These are phyloP conservation scores for Phytophthora palmivora DNA, from an alignment of 352 stramenopile species.

Conservation along the genomic window DNA sequence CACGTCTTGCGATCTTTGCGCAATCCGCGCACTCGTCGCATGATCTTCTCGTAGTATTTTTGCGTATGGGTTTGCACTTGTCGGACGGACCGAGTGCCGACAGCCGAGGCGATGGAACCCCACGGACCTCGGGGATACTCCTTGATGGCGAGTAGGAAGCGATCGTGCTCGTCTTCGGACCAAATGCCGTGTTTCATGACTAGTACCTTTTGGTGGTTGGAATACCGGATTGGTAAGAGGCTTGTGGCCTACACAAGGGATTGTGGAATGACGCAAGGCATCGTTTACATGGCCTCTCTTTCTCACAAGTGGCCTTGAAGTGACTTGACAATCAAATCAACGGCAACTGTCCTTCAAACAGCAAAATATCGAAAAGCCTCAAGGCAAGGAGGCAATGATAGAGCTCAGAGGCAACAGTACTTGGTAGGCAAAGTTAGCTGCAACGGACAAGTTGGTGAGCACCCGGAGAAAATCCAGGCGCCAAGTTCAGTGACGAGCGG, in stretches of 20 bases:
- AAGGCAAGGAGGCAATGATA: constrained; percentile 1
- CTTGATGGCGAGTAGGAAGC: constrained; percentile 58
- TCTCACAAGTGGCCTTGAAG: constrained; percentile 26
- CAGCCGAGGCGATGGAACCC: constrained; percentile 43
- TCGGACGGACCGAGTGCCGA: constrained; percentile 57
- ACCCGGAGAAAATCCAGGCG: constrained; percentile 38
- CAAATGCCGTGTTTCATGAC: constrained; percentile 54
- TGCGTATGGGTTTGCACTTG: constrained; percentile 76
- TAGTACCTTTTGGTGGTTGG: not conserved
- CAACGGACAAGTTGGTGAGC: constrained; percentile 25
- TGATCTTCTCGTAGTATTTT: constrained; percentile 83
- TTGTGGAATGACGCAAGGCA: constrained; percentile 32
- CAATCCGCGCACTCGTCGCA: constrained; percentile 59
- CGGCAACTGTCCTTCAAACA: constrained; percentile 38
- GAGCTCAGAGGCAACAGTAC: not conserved
- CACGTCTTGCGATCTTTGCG: constrained; percentile 65
- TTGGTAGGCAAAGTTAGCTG: not conserved
- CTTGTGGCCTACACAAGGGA: constrained; percentile 21
- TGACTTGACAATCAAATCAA: constrained; percentile 27
- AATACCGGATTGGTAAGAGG: constrained; percentile 22
- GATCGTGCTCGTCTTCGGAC: constrained; percentile 67
- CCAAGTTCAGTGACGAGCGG: constrained; percentile 11
- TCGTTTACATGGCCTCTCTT: constrained; percentile 20
- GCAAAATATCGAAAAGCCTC: constrained; percentile 40
- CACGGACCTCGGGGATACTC: constrained; percentile 56